Evolutionary conservation across 2,329 filamentous ascomycete species (phyloP), one percentile per base, ranked within the genome.

Genomic region (Neofusicoccum umdonicola): DNA sequence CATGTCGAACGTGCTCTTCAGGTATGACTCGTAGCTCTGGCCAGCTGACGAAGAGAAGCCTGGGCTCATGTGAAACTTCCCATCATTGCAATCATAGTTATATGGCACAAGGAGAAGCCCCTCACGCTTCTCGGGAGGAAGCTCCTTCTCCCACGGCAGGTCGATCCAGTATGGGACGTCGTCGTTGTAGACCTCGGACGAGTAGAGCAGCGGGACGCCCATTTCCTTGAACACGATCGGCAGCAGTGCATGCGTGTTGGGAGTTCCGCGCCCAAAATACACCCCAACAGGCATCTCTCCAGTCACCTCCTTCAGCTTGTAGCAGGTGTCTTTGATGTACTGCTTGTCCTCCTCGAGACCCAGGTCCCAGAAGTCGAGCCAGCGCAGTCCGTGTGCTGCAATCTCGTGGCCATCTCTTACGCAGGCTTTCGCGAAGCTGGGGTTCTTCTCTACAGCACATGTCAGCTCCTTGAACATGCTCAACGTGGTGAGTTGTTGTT

Each of bases 21-120:
- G 69, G 47, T 69, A 70, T 42, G 42, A 61, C 57, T 79, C 78
- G 58, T 80, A 80, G 5, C 73, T 71, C 11, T 73, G 69, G 15
- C 74, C 79, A 27, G 76, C 75, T 13, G 73, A 76, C 47, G 73
- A 77, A 22, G 76, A 74, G 63, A 80, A 81, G 2, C 78, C 79
- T 4, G 78, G 77, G 11, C 75, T 72, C 76, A 79, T 79, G 66
- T 80, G 78, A 52, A 80, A 80, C 63, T 81, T 80, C 1, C 78
- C 78, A 65, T 80, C 78, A 54, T 79, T 80, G 69, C 74, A 75
- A 65, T 78, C 76, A 67, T 78, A 78, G 57, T 70, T 76, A 66
- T 78, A 78, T 0, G 76, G 76, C 17, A 79, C 72, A 17, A 79
- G 68, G 12, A 80, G 71, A 69, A 79, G 72, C 4, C 78, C 78